Conservation (phyloP, 805 yeast species). For the Schwanniomyces polymorphus region DNA sequence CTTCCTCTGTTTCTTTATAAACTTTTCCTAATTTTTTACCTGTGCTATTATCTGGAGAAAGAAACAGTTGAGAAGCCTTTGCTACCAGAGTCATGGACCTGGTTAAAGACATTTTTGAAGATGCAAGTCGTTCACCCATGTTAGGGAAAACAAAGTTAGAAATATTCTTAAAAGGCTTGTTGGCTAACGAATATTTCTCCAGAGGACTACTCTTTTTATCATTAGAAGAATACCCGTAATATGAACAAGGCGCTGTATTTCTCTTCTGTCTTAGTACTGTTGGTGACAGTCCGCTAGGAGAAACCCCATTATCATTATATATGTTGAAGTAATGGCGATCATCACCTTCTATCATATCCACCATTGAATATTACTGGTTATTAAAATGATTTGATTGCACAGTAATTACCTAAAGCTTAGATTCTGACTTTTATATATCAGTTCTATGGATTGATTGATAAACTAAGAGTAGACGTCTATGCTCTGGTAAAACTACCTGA, state of each 20-base stretch:
- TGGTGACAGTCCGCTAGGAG: background rate
- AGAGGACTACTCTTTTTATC: background rate
- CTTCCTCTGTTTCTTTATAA: conserved; percentile 12
- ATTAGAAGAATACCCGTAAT: conserved; percentile 38
- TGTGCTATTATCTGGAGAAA: background rate
- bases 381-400: background rate
- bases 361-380: background rate
- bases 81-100: conserved; percentile 19
- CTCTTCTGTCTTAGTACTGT: conserved; percentile 7
- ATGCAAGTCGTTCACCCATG: conserved; percentile 19
- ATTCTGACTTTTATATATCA: background rate
- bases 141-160: conserved; percentile 21
- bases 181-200: conserved; percentile 17
- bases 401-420: background rate
- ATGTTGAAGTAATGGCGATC: background rate
- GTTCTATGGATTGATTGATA: background rate
- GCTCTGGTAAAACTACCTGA: background rate
- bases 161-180: conserved; percentile 28
- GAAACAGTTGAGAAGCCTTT: conserved; percentile 14
- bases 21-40: conserved; percentile 10
- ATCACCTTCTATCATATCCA: background rate
- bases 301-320: background rate
- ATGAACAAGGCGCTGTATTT: conserved; percentile 33
- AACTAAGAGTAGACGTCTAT: background rate
- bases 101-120: conserved; percentile 18